A percentile compares a stretch with the other conserved stretches of the same genome.
phyloP scores from a whole-genome alignment of 106 monocot genomes.

The Dendrobium catenatum region DNA sequence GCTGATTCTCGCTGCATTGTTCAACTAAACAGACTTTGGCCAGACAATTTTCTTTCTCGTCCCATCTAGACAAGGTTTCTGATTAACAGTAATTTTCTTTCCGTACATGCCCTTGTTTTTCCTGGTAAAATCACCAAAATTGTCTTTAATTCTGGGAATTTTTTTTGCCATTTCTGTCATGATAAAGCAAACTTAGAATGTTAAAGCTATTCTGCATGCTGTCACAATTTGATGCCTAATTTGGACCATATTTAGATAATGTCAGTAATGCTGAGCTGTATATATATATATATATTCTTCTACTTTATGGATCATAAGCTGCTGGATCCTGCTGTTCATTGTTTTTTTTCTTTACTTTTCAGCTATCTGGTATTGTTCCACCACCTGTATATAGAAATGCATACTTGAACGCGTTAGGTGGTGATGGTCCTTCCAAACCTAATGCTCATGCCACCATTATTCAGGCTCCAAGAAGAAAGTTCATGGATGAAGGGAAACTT shows the following conservation, averaged over 20 bases:
- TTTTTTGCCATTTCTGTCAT: background rate
- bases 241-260: background rate
- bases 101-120: background rate
- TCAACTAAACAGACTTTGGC: background rate
- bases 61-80: background rate
- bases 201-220: background rate
- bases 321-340: background rate
- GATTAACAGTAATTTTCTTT: background rate
- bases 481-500: slow-evolving; percentile 86
- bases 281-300: background rate
- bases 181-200: background rate
- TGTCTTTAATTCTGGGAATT: background rate
- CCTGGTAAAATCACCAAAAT: background rate
- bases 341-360: slow-evolving; percentile 18
- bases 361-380: slow-evolving; percentile 72
- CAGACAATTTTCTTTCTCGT: background rate
- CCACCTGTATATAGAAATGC: slow-evolving; percentile 75
- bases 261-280: background rate
- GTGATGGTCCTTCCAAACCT: slow-evolving; percentile 42
- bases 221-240: background rate
- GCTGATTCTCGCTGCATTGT: background rate
- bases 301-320: background rate
- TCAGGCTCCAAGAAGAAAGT: slow-evolving; percentile 67
- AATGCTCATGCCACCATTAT: slow-evolving; percentile 41
- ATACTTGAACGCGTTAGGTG: slow-evolving; percentile 37